Evolutionary conservation across 1,139 yeast genomes (phyloP), one percentile per base, ranked within the genome.

Genomic region (Sugiyamaella japonica): DNA sequence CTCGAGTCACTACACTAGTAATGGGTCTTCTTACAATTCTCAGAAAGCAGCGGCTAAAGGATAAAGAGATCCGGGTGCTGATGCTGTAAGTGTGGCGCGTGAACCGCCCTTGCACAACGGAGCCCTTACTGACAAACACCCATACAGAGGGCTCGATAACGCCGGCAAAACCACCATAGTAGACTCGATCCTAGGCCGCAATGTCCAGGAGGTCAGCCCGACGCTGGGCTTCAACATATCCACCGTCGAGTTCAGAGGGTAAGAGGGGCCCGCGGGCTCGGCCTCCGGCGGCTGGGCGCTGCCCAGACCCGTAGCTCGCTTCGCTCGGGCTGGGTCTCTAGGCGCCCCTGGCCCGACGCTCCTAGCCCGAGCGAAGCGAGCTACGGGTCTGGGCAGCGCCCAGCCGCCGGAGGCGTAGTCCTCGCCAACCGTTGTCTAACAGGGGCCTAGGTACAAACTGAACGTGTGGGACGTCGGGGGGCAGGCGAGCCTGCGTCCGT

Each of bases 11-110:
- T 3, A 16, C n/a, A 13, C 38, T n/a, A n/a, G n/a, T n/a, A 8
- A 90, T 91, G 98, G 98, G 98, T 0, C 79, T 91, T 3, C 71
- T 91, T 25, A 81, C 91, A 0, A 86, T 89, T 44, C 86, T 93
- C 55, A 79, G 84, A 65, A 90, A 89, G 66, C 96, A 89, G 66
- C 86, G 89, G 71, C 73, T 82, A 49, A 89, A 89, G 68, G 97
- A 89, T 63, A 76, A 77, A 55, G 96, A 90, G 70, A 72, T 88
- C 46, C 75, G 97, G 29, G 79, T 90, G 28, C 74, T 91, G 36
- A 76, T 88, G 59, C 76, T 91, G 67, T 72, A 63, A 48, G 74
- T 63, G 10, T 17, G 31, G 25, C 16, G 9, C 16, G 10, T 47
- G 10, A 1, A n/a, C 5, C 12, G 8, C 29, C 16, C 12, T 36